These are phyloP conservation scores for Annulohypoxylon truncatum DNA, from an alignment of 2,329 filamentous ascomycete species.

Conservation along the genomic window DNA sequence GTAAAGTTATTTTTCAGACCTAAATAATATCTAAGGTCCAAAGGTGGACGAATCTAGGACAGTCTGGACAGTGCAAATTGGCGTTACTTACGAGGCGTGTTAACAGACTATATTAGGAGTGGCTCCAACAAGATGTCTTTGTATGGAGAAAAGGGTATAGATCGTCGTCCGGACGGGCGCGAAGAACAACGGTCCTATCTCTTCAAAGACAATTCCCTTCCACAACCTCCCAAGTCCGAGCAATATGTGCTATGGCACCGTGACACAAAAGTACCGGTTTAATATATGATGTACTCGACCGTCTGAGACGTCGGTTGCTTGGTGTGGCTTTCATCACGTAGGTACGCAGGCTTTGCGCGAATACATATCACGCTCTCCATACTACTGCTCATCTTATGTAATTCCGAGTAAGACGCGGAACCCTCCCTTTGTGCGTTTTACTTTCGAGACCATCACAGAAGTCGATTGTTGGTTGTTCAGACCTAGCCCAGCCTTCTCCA, in stretches of 20 bases:
- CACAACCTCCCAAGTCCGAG: slow-evolving; percentile 42
- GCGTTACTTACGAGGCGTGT: slow-evolving; percentile 40
- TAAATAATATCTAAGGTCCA: slow-evolving; percentile 17
- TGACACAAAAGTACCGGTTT: slow-evolving; percentile 48
- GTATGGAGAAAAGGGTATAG: slow-evolving; percentile 40
- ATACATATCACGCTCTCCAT: slow-evolving; percentile 32
- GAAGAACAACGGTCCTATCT: slow-evolving; percentile 32
- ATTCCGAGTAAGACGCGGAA: slow-evolving; percentile 38
- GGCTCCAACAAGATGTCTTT: slow-evolving; percentile 21
- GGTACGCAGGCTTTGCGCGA: slow-evolving; percentile 39
- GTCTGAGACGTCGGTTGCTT: slow-evolving; percentile 48
- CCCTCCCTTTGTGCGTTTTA: slow-evolving; percentile 26
- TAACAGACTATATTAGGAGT: slow-evolving; percentile 31
- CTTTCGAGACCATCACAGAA: slow-evolving; percentile 17
- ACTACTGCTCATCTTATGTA: slow-evolving; percentile 28
- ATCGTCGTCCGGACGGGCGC: slow-evolving; percentile 41
- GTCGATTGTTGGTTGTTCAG: slow-evolving; percentile 29
- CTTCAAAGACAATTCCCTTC: slow-evolving; percentile 17
- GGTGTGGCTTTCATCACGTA: slow-evolving; percentile 45
- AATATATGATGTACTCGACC: slow-evolving; percentile 45
- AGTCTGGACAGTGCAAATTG: slow-evolving; percentile 28
- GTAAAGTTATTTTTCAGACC: slow-evolving; percentile 16
- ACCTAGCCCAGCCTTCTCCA: slow-evolving; percentile 19
- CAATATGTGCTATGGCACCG: slow-evolving; percentile 45
- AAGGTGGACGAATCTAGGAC: slow-evolving; percentile 13